A percentile compares a stretch with the other conserved stretches of the same genome.
Evolutionary conservation across 495 filamentous ascomycete genomes (phyloP).

Genomic region (Neurospora sp.): DNA sequence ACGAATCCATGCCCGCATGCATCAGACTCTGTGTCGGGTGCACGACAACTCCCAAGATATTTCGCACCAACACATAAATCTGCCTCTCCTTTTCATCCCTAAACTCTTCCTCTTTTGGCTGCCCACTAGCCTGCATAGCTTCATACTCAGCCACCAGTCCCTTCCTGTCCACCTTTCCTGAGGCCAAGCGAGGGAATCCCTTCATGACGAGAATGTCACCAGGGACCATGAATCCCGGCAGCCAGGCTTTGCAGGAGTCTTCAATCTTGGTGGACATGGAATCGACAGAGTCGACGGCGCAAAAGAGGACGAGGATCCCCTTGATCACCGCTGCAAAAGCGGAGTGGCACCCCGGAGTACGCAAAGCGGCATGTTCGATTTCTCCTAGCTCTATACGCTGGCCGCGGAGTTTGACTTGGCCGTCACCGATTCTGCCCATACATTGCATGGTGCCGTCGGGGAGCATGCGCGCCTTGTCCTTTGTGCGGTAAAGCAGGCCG

Average conservation of each 20-base stretch:
- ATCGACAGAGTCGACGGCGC: conserved; percentile 34
- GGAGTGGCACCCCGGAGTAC: conserved; percentile 39
- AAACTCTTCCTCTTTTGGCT: conserved; percentile 5
- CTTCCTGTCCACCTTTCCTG: conserved; percentile 68
- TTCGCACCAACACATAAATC: conserved; percentile 37
- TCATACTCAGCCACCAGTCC: conserved; percentile 48
- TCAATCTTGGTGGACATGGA: conserved; percentile 30
- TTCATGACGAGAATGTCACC: conserved; percentile 51
- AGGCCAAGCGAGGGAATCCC: conserved; percentile 60
- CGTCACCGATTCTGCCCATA: conserved; percentile 65
- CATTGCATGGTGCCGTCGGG: conserved; percentile 66
- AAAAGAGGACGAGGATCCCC: conserved; percentile 57
- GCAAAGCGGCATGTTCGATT: conserved; percentile 58
- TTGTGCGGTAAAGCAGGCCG: conserved; percentile 68
- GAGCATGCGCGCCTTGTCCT: conserved; percentile 66
- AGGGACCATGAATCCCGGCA: conserved; percentile 72
- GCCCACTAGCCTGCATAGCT: conserved; percentile 4
- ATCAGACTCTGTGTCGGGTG: conserved; percentile 35
- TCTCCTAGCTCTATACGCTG: conserved; percentile 79
- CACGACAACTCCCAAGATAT: conserved; percentile 36
- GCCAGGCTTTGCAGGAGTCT: conserved; percentile 54
- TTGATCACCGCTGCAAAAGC: conserved; percentile 51
- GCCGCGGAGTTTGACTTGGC: conserved; percentile 75
- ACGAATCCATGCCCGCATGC: conserved; percentile 58
- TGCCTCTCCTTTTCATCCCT: conserved; percentile 31